Evolutionary conservation across 306 rosid genomes (phyloP).

Genomic region (Gastrolobium villosum): DNA sequence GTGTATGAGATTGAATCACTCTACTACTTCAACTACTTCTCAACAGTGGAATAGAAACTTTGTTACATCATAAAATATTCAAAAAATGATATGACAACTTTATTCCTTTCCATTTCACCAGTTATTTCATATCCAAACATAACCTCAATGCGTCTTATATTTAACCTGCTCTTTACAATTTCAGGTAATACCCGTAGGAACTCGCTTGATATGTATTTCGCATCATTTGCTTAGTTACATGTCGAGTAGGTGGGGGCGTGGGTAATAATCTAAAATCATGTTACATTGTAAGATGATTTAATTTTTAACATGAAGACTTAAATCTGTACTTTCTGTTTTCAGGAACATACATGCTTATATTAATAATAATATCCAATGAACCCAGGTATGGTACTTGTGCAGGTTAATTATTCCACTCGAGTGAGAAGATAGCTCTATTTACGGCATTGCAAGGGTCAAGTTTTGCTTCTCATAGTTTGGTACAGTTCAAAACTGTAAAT

Average conservation of each 20-base stretch:
- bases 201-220: background rate
- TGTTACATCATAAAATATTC: background rate
- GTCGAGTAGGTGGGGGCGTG: background rate
- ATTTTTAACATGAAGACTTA: background rate
- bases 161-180: background rate
- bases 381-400: conserved; percentile 52
- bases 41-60: conserved; percentile 2
- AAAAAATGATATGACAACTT: background rate
- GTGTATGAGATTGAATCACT: background rate
- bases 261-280: background rate
- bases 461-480: conserved; percentile 41
- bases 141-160: background rate
- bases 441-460: conserved; percentile 44
- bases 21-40: background rate
- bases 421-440: conserved; percentile 39
- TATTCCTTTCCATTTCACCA: background rate
- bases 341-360: conserved; percentile 8
- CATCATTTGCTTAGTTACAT: background rate
- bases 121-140: background rate
- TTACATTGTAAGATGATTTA: background rate
- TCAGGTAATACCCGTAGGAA: conserved; percentile 2
- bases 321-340: conserved; percentile 3
- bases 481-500: conserved; percentile 58
- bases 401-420: conserved; percentile 38
- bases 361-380: background rate